phyloP scores from a whole-genome alignment of 2,329 filamentous ascomycete genomes.

The Neophaeococcomyces aloes region DNA sequence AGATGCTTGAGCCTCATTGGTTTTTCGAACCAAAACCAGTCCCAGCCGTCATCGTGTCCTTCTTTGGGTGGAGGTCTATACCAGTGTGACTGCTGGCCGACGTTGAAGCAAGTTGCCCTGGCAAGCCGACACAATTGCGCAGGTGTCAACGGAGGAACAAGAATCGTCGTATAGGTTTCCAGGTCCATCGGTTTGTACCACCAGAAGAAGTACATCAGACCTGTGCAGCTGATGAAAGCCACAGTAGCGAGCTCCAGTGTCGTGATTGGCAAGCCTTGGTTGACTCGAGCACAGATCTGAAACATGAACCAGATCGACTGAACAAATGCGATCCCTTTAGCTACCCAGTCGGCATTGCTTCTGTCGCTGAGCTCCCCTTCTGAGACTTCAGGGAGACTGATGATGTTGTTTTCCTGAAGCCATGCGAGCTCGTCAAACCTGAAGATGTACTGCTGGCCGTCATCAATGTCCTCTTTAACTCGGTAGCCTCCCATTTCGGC shows the following conservation, averaged over 20 bases:
- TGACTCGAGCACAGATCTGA: conserved; percentile 11
- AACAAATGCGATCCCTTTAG: conserved; percentile 15
- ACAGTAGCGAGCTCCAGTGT: conserved; percentile 24
- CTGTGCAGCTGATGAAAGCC: conserved; percentile 23
- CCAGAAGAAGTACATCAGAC: conserved; percentile 24
- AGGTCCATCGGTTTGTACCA: conserved; percentile 24
- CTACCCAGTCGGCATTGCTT: conserved; percentile 26
- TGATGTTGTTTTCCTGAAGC: conserved; percentile 19
- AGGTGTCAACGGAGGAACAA: not conserved
- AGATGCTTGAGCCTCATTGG: not conserved
- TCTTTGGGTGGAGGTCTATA: not conserved
- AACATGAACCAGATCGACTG: conserved; percentile 20
- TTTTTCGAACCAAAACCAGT: not conserved
- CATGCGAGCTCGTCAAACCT: conserved; percentile 17
- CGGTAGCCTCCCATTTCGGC: conserved; percentile 10
- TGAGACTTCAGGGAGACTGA: conserved; percentile 13
- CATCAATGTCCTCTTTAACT: not conserved
- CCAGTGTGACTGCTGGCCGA: not conserved
- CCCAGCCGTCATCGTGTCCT: not conserved
- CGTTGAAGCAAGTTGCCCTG: not conserved
- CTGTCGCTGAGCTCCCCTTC: conserved; percentile 17
- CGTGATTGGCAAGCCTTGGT: conserved; percentile 19
- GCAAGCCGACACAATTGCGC: not conserved
- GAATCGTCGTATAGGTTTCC: not conserved
- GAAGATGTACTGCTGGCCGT: not conserved